Evolutionary conservation across 345 rosid species (phyloP).

Genomic region (Cardamine occulta): DNA sequence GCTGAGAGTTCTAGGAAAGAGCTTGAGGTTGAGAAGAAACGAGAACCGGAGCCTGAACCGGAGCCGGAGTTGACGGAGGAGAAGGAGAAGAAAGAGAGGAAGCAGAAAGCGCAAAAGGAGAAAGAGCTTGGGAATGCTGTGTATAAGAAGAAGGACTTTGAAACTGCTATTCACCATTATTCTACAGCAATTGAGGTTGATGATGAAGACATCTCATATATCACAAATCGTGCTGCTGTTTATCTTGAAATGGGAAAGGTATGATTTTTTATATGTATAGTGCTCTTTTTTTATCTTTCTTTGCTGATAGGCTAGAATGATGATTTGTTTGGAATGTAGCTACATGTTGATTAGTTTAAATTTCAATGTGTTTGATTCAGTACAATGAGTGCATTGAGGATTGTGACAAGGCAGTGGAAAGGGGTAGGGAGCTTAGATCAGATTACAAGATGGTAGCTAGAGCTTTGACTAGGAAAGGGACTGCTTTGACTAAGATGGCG

Average conservation of each 20-base stretch:
- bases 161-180: constrained; percentile 72
- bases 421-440: constrained; percentile 89
- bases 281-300: not conserved
- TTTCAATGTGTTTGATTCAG: constrained; percentile 46
- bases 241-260: constrained; percentile 90
- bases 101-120: constrained; percentile 54
- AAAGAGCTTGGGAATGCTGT: constrained; percentile 82
- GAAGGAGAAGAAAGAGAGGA: constrained; percentile 44
- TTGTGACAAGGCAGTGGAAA: constrained; percentile 92
- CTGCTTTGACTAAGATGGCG: constrained; percentile 76
- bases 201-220: constrained; percentile 77
- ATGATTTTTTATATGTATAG: not conserved
- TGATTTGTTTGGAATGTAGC: not conserved
- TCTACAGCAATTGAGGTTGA: constrained; percentile 77
- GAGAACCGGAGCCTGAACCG: constrained; percentile 46
- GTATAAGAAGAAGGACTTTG: constrained; percentile 86
- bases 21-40: constrained; percentile 31
- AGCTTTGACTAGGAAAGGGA: constrained; percentile 96
- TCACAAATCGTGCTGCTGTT: constrained; percentile 93
- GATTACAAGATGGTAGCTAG: constrained; percentile 91
- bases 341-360: constrained; percentile 1
- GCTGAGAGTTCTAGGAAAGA: constrained; percentile 29
- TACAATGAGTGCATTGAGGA: constrained; percentile 80
- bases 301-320: not conserved
- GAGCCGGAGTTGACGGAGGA: constrained; percentile 42